Evolutionary conservation across 768 basidiomycete genomes (phyloP).

Genomic region (Pisolithus tinctorius): DNA sequence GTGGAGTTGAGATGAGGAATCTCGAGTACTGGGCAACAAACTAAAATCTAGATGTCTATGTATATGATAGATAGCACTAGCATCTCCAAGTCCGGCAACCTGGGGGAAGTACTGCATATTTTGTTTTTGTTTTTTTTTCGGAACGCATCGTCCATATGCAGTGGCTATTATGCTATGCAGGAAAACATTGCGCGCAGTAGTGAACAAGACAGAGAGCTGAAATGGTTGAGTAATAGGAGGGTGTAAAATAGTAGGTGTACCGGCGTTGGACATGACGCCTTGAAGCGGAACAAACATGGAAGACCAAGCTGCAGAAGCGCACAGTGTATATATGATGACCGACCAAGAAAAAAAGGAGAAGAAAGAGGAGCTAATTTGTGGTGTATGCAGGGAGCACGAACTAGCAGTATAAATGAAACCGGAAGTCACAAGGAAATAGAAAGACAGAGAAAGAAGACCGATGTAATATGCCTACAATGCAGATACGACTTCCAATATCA

Average conservation of each 20-base stretch:
- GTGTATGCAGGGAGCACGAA: slow-evolving; percentile 19
- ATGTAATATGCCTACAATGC: slow-evolving; percentile 14
- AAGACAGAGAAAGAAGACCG: slow-evolving; percentile 8
- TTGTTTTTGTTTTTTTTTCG: slow-evolving; percentile 11
- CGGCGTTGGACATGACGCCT: slow-evolving; percentile 17
- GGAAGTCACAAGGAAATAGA: slow-evolving; percentile 11
- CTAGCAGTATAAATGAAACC: slow-evolving; percentile 11
- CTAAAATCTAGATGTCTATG: not conserved
- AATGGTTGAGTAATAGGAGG: slow-evolving; percentile 26
- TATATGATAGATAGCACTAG: not conserved
- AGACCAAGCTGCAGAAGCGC: slow-evolving; percentile 3
- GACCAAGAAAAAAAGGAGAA: slow-evolving; percentile 12
- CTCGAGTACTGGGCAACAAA: slow-evolving; percentile 51
- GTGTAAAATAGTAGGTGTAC: slow-evolving; percentile 32
- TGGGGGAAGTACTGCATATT: slow-evolving; percentile 7
- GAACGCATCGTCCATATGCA: slow-evolving; percentile 6
- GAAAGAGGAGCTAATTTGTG: slow-evolving; percentile 12
- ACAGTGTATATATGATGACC: slow-evolving; percentile 10
- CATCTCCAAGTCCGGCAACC: not conserved
- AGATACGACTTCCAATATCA: slow-evolving; percentile 35
- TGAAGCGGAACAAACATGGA: slow-evolving; percentile 14
- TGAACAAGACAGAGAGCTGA: slow-evolving; percentile 16
- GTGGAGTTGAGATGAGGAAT: slow-evolving; percentile 79
- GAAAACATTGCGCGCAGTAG: slow-evolving; percentile 25
- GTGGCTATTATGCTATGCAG: slow-evolving; percentile 30